A percentile compares a stretch with the other conserved stretches of the same genome.
phyloP scores from a whole-genome alignment of 2,329 filamentous ascomycete species.

The Didymella glomerata region DNA sequence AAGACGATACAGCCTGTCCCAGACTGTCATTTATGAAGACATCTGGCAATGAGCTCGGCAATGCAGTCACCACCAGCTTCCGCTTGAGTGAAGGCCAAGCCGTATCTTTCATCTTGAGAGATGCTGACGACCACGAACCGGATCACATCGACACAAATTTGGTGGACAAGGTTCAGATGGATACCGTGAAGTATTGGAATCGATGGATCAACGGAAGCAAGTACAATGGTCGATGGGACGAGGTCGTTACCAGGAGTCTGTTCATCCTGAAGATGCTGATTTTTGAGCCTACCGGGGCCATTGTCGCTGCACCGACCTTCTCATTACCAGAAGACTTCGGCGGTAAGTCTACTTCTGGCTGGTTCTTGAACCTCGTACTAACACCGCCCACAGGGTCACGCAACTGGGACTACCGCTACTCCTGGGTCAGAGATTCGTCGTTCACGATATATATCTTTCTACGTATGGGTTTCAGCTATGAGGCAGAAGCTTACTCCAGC shows the following conservation, averaged over 20 bases:
- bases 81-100: slow-evolving; percentile 71
- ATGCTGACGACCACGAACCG: slow-evolving; percentile 64
- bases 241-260: slow-evolving; percentile 74
- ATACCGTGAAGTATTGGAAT: slow-evolving; percentile 76
- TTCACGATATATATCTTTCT: slow-evolving; percentile 81
- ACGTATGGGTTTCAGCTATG: slow-evolving; percentile 76
- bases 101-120: slow-evolving; percentile 73
- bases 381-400: slow-evolving; percentile 54
- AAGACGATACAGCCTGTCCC: slow-evolving; percentile 61
- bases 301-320: slow-evolving; percentile 79
- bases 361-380: background rate
- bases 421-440: slow-evolving; percentile 79
- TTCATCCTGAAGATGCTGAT: slow-evolving; percentile 80
- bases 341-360: slow-evolving; percentile 20
- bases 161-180: slow-evolving; percentile 70
- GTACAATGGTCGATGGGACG: slow-evolving; percentile 76
- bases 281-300: slow-evolving; percentile 80
- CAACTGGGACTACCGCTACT: slow-evolving; percentile 76
- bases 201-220: slow-evolving; percentile 75
- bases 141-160: slow-evolving; percentile 65
- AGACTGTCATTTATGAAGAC: slow-evolving; percentile 65
- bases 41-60: slow-evolving; percentile 64
- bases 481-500: slow-evolving; percentile 79
- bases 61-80: slow-evolving; percentile 69
- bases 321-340: slow-evolving; percentile 72